Evolutionary conservation across 2,329 filamentous ascomycete genomes (phyloP), one percentile per base, ranked within the genome.

Genomic region (Thielaviopsis euricoi): DNA sequence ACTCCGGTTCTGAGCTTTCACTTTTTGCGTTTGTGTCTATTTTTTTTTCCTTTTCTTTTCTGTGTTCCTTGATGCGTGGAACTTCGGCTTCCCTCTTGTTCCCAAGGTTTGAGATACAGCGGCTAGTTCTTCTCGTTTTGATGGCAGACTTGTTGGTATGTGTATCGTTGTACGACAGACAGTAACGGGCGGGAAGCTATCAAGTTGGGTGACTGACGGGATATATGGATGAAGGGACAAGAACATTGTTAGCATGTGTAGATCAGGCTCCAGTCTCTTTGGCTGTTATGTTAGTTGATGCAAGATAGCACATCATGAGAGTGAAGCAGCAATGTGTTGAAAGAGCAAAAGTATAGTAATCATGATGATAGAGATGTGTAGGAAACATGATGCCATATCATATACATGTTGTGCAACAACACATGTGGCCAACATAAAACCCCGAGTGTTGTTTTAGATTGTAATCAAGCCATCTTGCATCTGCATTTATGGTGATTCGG

Each of bases 1-100:
- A 56, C 54, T 56, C 26, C 54, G 43, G 54, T 56, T 56, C 54
- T 50, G 54, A 50, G 40, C 54, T 56, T 50, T 56, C 46, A 22
- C 29, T n/a, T 17, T 25, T 21, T n/a, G n/a, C n/a, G n/a, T 17
- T 50, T 33, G 19, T 56, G 25, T 50, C 19, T 1, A 21, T 23
- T 19, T 33, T 22, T 33, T 29, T 17, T 50, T 22, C 37, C 13
- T 21, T 43, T 7, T 33, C 21, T 17, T 50, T 22, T 29, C 13
- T 21, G 17, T 7, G 13, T 3, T 5, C n/a, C 13, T n/a, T 43
- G 3, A 15, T 43, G 6, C 17, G 17, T 17, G n/a, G 7, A 43
- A 43, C 37, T 5, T 43, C 37, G 37, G 37, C 10, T 43, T 43
- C 37, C 17, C n/a, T 33, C 29, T 15, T 33, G 9, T 9, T 33